Evolutionary conservation across 129 eudicot species (phyloP).

Genomic region (Centrapalus pauciflorus): DNA sequence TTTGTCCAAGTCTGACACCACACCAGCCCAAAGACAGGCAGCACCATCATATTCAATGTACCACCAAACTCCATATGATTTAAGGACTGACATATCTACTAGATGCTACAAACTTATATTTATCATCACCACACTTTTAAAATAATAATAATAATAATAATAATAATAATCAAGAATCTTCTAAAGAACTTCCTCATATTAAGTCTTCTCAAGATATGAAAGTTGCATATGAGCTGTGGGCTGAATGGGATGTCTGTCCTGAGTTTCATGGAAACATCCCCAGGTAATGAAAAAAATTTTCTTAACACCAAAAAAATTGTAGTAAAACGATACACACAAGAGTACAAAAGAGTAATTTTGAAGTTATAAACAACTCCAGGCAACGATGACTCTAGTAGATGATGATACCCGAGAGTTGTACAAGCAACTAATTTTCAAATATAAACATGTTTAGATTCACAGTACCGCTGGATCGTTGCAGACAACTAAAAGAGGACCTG

Average conservation of each 20-base stretch:
- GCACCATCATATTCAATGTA: constrained; percentile 19
- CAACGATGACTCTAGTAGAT: neutral
- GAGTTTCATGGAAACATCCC: too few species aligned
- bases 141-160: too few species aligned
- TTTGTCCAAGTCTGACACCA: constrained; percentile 10
- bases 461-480: neutral
- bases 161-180: neutral
- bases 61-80: constrained; percentile 23
- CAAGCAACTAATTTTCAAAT: neutral
- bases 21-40: constrained; percentile 24
- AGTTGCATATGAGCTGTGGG: neutral
- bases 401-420: neutral
- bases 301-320: too few species aligned
- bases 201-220: neutral
- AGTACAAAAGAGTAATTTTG: too few species aligned
- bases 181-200: neutral
- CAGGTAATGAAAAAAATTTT: too few species aligned
- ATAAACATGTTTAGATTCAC: constrained; percentile 1
- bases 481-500: neutral
- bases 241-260: neutral
- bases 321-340: too few species aligned
- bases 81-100: too few species aligned
- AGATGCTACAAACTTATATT: too few species aligned
- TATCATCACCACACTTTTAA: too few species aligned
- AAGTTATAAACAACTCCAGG: neutral